Evolutionary conservation across 1,284 basidiomycete species (phyloP), one percentile per base, ranked within the genome.

Genomic region (Tilletia walkeri): DNA sequence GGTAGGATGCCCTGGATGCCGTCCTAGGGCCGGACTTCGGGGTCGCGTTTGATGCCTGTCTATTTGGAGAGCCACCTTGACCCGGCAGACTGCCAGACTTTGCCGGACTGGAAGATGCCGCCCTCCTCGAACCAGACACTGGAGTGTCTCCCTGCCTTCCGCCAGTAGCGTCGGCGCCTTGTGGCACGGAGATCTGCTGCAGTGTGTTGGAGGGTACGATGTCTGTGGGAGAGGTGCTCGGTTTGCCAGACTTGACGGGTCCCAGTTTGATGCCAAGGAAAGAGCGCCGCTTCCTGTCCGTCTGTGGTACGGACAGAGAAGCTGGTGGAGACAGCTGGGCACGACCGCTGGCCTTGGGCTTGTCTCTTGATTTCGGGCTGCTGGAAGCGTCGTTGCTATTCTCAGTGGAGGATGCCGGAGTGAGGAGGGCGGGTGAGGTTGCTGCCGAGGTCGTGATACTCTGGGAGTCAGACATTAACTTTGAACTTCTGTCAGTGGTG

Each of bases 241-340:
- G 14, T 24, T 30, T 56, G 20, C 20, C 12, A 14, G 59, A 38
- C 59, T 39, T 38, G 34, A 36, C 38, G 34, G 30, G 16, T 6
- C 59, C 59, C 5, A 63, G 7, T 9, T 38, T 34, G 59, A 63
- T 39, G 36, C 59, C 59, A 14, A 63, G 34, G n/a, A 63, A 63
- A 9, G 59, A 63, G 59, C 59, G 59, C 18, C 59, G 59, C 59
- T 63, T 63, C 59, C 39, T 63, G 5, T 63, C 59, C 3, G 30
- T n/a, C 34, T 7, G 18, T 24, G 59, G 59, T 34, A 63, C 59
- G 34, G 34, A 18, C 12, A 63, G 36, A 4, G 59, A 18, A 4
- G 59, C 30, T 3, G 59, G n/a, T 6, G 59, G 16, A 34, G 59
- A 18, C 7, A 63, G 16, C 30, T 39, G 30, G 59, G 38, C 6